Base-by-base conservation (phyloP, 495 filamentous ascomycete genomes). In the Acidiella bohemica region DNA sequence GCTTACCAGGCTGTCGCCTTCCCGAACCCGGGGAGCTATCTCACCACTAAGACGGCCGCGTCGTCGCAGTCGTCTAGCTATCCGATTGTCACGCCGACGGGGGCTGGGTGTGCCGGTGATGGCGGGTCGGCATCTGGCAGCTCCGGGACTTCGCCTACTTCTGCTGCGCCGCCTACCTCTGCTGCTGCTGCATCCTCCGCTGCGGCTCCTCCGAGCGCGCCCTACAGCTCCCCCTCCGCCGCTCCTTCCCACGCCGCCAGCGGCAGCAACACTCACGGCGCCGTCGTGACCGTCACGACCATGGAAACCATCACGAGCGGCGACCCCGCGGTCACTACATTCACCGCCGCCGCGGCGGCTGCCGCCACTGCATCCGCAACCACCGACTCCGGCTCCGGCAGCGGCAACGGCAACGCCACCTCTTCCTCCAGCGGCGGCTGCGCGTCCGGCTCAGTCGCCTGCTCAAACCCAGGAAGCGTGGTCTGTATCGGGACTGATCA, bases 1-100 rank as follows among this genome's bases (percentile, higher is more conserved):
- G 67, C 70, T 14, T 38, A 46, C 21, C 45, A 42, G 0, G 63
- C 78, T 36, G 53, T 72, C 30, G 32, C 53, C 23, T 79, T 66
- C 58, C 75, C 74, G 20, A 59, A 71, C 50, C 70, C 74, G 3
- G 76, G 76, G 12, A 38, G 19, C 18, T 34, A 18, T 27, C 46
- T 40, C 29, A 19, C 30, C 9, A 34, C 22, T 26, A 42, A 20
- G 8, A 42, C 40, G 8, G 21, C 18, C 26, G 44, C 24, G 33
- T 36, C 26, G 11, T n/a, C n/a, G n/a, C n/a, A n/a, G n/a, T n/a
- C n/a, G n/a, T n/a, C n/a, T n/a, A 39, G 42, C 30, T 54, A 48
- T 35, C 41, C 52, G 37, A 14, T 49, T 9, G 41, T 49, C 40
- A 47, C 46, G 22, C 39, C 32, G 21, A 42, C 50, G 41, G 54